Conservation (phyloP, 129 eudicot genomes). For the Dittrichia graveolens region DNA sequence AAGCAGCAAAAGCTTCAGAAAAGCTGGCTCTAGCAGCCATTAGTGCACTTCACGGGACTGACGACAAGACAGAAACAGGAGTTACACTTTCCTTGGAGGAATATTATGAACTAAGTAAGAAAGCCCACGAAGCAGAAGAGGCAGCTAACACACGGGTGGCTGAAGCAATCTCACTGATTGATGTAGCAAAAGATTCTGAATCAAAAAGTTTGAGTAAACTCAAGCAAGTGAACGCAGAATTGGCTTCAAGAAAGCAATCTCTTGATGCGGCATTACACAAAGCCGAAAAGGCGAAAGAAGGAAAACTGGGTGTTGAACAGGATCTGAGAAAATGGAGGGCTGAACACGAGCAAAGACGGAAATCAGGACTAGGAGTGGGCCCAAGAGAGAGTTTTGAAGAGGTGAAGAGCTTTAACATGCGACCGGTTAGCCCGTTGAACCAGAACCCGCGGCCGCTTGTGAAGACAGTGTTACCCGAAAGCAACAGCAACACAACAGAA, state of each 20-base stretch:
- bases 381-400: constrained; percentile 61
- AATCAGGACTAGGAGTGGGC: constrained; percentile 51
- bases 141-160: constrained; percentile 67
- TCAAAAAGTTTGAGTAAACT: constrained; percentile 54
- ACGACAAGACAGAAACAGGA: constrained; percentile 50
- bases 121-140: constrained; percentile 92
- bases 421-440: constrained; percentile 35
- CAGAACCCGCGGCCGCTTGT: constrained; percentile 35
- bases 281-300: constrained; percentile 82
- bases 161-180: constrained; percentile 67
- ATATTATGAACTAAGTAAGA: constrained; percentile 78
- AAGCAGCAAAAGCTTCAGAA: constrained; percentile 89
- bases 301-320: constrained; percentile 72
- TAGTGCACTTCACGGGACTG: constrained; percentile 69
- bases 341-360: constrained; percentile 73
- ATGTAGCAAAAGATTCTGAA: constrained; percentile 71
- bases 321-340: constrained; percentile 90
- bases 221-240: constrained; percentile 59
- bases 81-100: constrained; percentile 80
- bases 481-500: constrained; percentile 52
- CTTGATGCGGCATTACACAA: constrained; percentile 58
- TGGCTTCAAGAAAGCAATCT: constrained; percentile 51
- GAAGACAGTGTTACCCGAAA: constrained; percentile 37
- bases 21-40: constrained; percentile 79
- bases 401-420: constrained; percentile 34